Conservation (phyloP, 106 monocot genomes). For the Dendrobium nobile region DNA sequence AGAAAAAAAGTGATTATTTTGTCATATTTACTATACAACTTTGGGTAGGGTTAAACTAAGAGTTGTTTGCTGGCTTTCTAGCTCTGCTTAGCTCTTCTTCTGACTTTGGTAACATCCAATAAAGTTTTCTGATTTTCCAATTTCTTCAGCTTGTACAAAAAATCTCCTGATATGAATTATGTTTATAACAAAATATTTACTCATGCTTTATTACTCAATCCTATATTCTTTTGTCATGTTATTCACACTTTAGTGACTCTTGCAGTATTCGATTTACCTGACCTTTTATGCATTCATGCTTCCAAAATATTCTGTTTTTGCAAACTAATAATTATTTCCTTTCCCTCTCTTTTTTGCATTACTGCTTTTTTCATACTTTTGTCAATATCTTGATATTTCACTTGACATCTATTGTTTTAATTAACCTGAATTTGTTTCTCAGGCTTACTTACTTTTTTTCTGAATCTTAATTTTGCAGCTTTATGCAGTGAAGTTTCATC, state of each 20-base stretch:
- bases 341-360: neutral
- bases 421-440: neutral
- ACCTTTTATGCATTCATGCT: neutral
- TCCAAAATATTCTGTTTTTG: neutral
- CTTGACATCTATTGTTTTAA: neutral
- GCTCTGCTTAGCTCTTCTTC: too few relatives aligned
- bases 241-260: neutral
- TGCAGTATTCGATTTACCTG: neutral
- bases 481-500: slow-evolving; percentile 80
- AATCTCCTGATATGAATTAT: neutral
- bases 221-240: neutral
- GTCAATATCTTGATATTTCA: neutral
- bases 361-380: neutral
- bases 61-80: too few relatives aligned
- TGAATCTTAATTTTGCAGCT: slow-evolving; percentile 39
- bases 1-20: too few relatives aligned
- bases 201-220: neutral
- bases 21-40: too few relatives aligned
- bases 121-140: neutral
- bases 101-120: neutral
- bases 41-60: too few relatives aligned
- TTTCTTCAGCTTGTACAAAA: neutral
- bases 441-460: neutral
- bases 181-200: neutral
- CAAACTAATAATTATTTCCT: too few relatives aligned